Conservation (phyloP, 164 flowering plant species). For the Vitis riparia region DNA sequence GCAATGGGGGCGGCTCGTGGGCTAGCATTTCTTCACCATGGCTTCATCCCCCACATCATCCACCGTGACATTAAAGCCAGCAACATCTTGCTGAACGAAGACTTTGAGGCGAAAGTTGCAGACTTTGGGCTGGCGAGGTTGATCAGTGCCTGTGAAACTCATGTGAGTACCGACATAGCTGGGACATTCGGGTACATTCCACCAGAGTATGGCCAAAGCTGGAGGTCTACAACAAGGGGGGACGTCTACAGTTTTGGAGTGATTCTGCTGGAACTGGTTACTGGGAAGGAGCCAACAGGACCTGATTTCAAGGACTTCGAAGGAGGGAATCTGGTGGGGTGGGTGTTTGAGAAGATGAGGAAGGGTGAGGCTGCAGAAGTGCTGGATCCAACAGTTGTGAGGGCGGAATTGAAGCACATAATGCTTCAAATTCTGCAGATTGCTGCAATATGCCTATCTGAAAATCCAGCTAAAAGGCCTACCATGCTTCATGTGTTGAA, state of each 20-base stretch:
- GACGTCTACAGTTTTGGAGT: conserved; percentile 87
- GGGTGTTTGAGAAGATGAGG: conserved; percentile 63
- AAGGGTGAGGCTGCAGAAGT: conserved; percentile 52
- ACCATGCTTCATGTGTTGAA: conserved; percentile 66
- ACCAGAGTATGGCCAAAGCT: conserved; percentile 82
- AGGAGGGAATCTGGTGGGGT: conserved; percentile 82
- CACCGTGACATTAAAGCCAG: conserved; percentile 84
- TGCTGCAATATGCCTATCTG: conserved; percentile 54
- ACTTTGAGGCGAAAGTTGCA: conserved; percentile 76
- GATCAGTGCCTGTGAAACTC: conserved; percentile 84
- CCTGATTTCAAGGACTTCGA: conserved; percentile 73
- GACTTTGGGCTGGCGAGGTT: conserved; percentile 81
- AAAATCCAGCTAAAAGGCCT: conserved; percentile 63
- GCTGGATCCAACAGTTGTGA: conserved; percentile 53
- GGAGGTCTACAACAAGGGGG: conserved; percentile 66
- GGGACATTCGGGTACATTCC: conserved; percentile 91
- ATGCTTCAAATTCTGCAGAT: conserved; percentile 64
- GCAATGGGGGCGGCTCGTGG: conserved; percentile 79
- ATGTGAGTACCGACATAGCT: conserved; percentile 75
- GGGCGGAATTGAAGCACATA: conserved; percentile 37
- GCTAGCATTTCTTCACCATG: conserved; percentile 79
- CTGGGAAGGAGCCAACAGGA: conserved; percentile 85
- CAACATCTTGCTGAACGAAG: conserved; percentile 63
- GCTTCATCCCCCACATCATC: conserved; percentile 75
- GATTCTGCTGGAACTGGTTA: conserved; percentile 72